These are phyloP conservation scores for Auriculariales sp. DNA, from an alignment of 768 basidiomycete species.

Conservation along the genomic window DNA sequence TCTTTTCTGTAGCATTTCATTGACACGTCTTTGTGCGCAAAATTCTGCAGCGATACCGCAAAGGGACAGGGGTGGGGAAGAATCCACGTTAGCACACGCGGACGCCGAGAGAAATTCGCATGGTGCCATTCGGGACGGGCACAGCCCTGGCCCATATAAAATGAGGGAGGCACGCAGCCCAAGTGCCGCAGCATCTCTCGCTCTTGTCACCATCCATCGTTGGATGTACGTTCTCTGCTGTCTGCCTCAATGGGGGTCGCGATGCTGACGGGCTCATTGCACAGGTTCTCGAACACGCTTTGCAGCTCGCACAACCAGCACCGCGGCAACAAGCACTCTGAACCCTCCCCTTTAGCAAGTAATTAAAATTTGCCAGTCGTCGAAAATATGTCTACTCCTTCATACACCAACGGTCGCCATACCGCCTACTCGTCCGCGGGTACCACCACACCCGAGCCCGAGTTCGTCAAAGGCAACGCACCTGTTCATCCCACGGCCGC, in stretches of 20 bases:
- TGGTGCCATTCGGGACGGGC: conserved; percentile 1
- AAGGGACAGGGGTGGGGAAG: too few species aligned
- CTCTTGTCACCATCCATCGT: not conserved
- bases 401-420: conserved; percentile 27
- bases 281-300: conserved; percentile 95
- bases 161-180: too few species aligned
- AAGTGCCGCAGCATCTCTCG: too few species aligned
- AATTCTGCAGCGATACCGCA: too few species aligned
- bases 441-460: conserved; percentile 56
- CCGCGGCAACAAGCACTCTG: conserved; percentile 77
- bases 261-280: conserved; percentile 14
- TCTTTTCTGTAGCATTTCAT: too few species aligned
- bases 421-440: conserved; percentile 40
- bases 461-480: conserved; percentile 30
- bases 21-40: too few species aligned
- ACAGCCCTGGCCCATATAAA: too few species aligned
- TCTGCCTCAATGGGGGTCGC: too few species aligned
- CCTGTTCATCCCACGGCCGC: conserved; percentile 76
- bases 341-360: conserved; percentile 42
- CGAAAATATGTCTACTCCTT: conserved; percentile 7
- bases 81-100: too few species aligned
- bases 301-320: conserved; percentile 78
- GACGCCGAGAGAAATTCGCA: too few species aligned
- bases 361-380: conserved; percentile 3
- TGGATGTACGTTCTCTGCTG: too few species aligned